A percentile compares a stretch with the other conserved stretches of the same genome.
These are phyloP conservation scores for Cymbopogon citratus DNA, from an alignment of 176 grass and related monocot species.

Conservation along the genomic window DNA sequence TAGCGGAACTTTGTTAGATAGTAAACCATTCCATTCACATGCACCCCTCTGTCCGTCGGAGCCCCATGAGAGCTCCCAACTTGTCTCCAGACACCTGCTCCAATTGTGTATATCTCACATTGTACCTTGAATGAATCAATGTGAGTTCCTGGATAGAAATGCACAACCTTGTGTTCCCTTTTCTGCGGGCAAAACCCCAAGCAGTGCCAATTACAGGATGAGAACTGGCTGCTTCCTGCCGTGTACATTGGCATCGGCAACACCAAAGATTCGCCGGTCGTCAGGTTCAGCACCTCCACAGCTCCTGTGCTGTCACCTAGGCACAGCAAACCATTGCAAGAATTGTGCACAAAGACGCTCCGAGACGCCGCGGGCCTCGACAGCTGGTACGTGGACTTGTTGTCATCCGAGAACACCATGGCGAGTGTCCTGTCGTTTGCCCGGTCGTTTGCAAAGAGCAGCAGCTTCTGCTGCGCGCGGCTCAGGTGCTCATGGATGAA, in stretches of 20 bases:
- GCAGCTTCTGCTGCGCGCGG: conserved; percentile 22
- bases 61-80: conserved; percentile 23
- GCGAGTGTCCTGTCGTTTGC: conserved; percentile 18
- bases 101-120: conserved; percentile 42
- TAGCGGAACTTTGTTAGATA: conserved; percentile 53
- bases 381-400: conserved; percentile 25
- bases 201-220: conserved; percentile 46
- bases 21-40: conserved; percentile 43
- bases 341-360: conserved; percentile 48
- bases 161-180: conserved; percentile 49
- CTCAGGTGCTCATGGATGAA: conserved; percentile 38
- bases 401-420: conserved; percentile 33
- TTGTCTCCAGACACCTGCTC: conserved; percentile 31
- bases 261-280: conserved; percentile 25
- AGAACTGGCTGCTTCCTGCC: conserved; percentile 52
- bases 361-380: conserved; percentile 26
- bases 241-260: conserved; percentile 38
- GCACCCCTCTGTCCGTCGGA: conserved; percentile 47
- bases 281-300: conserved; percentile 49
- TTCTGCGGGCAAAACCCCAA: conserved; percentile 41
- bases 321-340: conserved; percentile 52
- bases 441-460: conserved; percentile 40
- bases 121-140: conserved; percentile 28
- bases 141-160: conserved; percentile 37
- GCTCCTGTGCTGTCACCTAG: conserved; percentile 36